Evolutionary conservation across 108 stramenopile genomes (phyloP), one percentile per base, ranked within the genome.

Genomic region (Epipyxis sp.): DNA sequence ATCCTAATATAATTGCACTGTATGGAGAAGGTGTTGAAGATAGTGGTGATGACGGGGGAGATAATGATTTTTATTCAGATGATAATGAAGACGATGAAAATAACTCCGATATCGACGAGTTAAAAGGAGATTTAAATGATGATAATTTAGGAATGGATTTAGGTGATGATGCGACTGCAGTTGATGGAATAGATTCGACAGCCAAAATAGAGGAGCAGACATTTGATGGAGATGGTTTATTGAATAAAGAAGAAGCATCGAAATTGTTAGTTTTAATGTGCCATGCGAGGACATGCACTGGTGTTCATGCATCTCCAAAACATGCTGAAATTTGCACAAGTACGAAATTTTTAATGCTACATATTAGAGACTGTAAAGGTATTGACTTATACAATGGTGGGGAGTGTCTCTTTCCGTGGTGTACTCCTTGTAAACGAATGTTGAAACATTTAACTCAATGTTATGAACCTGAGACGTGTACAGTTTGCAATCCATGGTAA

Each of bases 331-430:
- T 91, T 50, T 95, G 94, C 76, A 84, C 83, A 42, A 90, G 85
- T 69, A 85, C 84, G 30, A 93, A 93, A 81, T 95, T 86, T 71
- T 84, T 95, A 84, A 93, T 95, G 92, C 84, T 95, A 25, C 94
- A 95, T 78, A 90, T 92, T 50, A 84, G 94, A 59, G 94, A 95
- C 83, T 95, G 94, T 82, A 85, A 89, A 2, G 94, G 94, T 44
- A 86, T 89, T 57, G 50, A 35, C 20, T 6, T 42, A 58, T 44
- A 27, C 35, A 1, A 40, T 29, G 82, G 58, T 29, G 40, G 92
- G 77, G 81, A 90, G n/a, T 95, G 94, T 78, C 92, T 91, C n/a
- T 93, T 92, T 79, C 91, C 91, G 34, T 95, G 94, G 94, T 95
- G 94, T 83, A 87, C 91, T 1, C 91, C 92, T 77, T 84, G 89